phyloP scores from a whole-genome alignment of 176 grass and related monocot species.

The Urochloa ruziziensis region DNA sequence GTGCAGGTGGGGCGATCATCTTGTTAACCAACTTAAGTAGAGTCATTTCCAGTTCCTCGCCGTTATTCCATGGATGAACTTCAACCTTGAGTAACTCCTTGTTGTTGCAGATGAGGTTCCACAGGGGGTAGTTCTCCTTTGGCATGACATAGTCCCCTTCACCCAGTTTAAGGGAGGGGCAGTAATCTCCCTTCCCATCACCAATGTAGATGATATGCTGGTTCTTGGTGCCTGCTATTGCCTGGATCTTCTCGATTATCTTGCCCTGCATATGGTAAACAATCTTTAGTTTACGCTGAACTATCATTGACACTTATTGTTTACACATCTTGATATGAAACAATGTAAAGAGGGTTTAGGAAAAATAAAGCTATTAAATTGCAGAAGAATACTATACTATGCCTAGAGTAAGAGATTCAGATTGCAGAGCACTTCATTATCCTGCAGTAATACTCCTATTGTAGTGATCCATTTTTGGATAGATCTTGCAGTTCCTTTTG shows the following conservation, averaged over 20 bases:
- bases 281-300: slow-evolving; percentile 16
- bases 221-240: background rate
- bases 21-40: slow-evolving; percentile 52
- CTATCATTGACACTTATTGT: background rate
- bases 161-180: slow-evolving; percentile 63
- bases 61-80: slow-evolving; percentile 59
- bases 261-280: slow-evolving; percentile 49
- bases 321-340: background rate
- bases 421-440: slow-evolving; percentile 8
- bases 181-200: slow-evolving; percentile 79
- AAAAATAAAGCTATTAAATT: background rate
- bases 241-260: slow-evolving; percentile 66
- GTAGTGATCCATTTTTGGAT: background rate
- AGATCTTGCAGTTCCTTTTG: slow-evolving; percentile 4
- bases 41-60: slow-evolving; percentile 46
- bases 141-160: slow-evolving; percentile 80
- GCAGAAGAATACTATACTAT: background rate
- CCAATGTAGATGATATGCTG: slow-evolving; percentile 71
- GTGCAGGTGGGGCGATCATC: slow-evolving; percentile 31
- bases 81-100: slow-evolving; percentile 61
- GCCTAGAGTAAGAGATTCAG: slow-evolving; percentile 12
- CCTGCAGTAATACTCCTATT: background rate
- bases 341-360: background rate
- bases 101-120: slow-evolving; percentile 58
- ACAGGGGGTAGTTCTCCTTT: slow-evolving; percentile 68